Percentiles rank a stretch among this genome's conserved stretches.
Conservation (phyloP, 306 rosid species). For the Fragaria vesca region DNA sequence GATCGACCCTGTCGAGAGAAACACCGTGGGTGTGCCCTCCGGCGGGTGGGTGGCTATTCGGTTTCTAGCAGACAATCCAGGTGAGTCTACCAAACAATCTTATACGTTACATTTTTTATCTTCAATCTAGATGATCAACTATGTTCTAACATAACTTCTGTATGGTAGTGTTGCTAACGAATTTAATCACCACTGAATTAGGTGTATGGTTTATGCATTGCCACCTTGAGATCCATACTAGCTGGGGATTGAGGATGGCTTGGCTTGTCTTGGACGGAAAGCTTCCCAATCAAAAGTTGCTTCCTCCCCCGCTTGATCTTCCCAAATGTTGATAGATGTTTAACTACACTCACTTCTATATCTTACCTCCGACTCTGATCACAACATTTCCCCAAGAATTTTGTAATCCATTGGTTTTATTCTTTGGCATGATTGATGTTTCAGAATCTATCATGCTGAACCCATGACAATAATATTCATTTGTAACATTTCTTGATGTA, state of each 20-base stretch:
- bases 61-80: conserved; percentile 69
- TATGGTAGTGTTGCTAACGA: neutral
- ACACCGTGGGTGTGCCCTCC: conserved; percentile 57
- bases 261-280: conserved; percentile 56
- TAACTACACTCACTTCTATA: neutral
- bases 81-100: conserved; percentile 19
- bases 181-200: neutral
- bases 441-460: neutral
- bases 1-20: conserved; percentile 59
- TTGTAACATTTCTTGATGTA: neutral
- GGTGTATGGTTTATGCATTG: conserved; percentile 67
- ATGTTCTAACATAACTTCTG: neutral
- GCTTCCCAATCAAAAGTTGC: conserved; percentile 44
- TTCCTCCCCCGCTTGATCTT: conserved; percentile 53
- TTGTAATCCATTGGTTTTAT: conserved; percentile 1
- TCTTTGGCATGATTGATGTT: neutral
- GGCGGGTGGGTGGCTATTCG: conserved; percentile 71
- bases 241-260: conserved; percentile 62
- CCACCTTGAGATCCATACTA: conserved; percentile 51
- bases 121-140: neutral
- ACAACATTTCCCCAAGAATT: neutral
- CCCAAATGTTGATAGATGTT: conserved; percentile 36
- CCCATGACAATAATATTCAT: neutral
- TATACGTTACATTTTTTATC: neutral
- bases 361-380: neutral